phyloP scores from a whole-genome alignment of 331 rosid species.

The Saraca asoca region DNA sequence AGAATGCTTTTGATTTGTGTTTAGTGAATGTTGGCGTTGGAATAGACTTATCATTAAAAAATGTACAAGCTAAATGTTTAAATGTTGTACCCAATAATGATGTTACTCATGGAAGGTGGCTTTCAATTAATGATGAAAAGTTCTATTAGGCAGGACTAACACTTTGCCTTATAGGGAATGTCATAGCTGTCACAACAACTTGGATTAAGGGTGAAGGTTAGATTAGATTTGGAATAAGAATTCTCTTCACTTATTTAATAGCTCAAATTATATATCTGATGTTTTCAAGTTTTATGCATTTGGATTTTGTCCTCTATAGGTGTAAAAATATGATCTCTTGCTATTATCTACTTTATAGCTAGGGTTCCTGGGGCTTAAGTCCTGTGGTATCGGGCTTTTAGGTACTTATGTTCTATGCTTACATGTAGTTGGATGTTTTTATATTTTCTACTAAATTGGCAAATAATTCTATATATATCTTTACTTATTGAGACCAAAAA shows the following conservation, averaged over 20 bases:
- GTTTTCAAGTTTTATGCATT: constrained; percentile 25
- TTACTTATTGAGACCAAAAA: constrained; percentile 13
- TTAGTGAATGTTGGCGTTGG: constrained; percentile 35
- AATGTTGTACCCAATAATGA: background rate
- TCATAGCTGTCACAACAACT: too few species aligned
- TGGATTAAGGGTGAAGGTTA: too few species aligned
- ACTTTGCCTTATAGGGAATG: constrained; percentile 84
- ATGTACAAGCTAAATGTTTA: too few species aligned
- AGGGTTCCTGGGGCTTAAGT: constrained; percentile 93
- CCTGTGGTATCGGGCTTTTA: constrained; percentile 89
- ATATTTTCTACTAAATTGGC: background rate
- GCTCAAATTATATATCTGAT: constrained; percentile 28
- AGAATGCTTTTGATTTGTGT: constrained; percentile 34
- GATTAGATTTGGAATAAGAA: constrained; percentile 17
- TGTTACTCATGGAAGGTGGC: constrained; percentile 18
- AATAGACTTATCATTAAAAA: constrained; percentile 51
- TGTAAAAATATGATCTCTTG: constrained; percentile 90
- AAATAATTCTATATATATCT: constrained; percentile 10
- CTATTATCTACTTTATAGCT: constrained; percentile 85
- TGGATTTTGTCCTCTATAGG: constrained; percentile 46
- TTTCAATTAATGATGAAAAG: constrained; percentile 33
- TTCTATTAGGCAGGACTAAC: constrained; percentile 63
- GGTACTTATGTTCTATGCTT: constrained; percentile 50
- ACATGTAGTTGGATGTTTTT: constrained; percentile 18
- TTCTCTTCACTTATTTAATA: constrained; percentile 15